A percentile compares a stretch with the other conserved stretches of the same genome.
Conservation (phyloP, 176 grass and related monocot species). For the Ensete ventricosum region DNA sequence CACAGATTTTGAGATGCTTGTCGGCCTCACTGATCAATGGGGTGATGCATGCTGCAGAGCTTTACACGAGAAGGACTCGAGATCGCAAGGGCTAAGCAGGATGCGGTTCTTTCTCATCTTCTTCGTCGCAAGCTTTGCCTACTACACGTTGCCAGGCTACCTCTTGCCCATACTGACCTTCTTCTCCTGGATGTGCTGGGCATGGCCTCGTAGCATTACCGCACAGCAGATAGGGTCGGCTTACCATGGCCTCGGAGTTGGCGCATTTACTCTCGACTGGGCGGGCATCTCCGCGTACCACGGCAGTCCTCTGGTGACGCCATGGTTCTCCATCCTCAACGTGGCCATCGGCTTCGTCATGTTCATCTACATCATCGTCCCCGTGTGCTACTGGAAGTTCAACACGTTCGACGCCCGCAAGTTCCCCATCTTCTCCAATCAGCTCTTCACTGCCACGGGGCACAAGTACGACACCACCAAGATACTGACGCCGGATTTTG, state of each 20-base stretch:
- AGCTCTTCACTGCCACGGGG: constrained; percentile 65
- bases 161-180: constrained; percentile 4
- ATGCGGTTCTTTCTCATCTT: constrained; percentile 18
- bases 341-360: constrained; percentile 75
- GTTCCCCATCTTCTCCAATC: constrained; percentile 95
- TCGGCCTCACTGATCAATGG: background rate
- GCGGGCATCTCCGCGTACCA: constrained; percentile 12
- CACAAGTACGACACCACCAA: constrained; percentile 90
- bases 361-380: constrained; percentile 92
- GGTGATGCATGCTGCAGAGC: background rate
- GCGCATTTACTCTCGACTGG: constrained; percentile 20
- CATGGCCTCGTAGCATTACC: constrained; percentile 14
- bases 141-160: constrained; percentile 16
- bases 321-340: constrained; percentile 91
- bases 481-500: constrained; percentile 68
- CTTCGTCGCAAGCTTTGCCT: constrained; percentile 10
- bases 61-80: constrained; percentile 17
- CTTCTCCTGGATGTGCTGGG: constrained; percentile 18
- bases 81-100: background rate
- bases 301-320: constrained; percentile 17
- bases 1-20: background rate
- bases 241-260: constrained; percentile 10
- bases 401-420: constrained; percentile 79
- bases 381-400: constrained; percentile 89
- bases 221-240: constrained; percentile 24